A percentile compares a stretch with the other conserved stretches of the same genome.
These are phyloP conservation scores for Microstegium vimineum DNA, from an alignment of 176 grass and related monocot genomes.

Conservation along the genomic window DNA sequence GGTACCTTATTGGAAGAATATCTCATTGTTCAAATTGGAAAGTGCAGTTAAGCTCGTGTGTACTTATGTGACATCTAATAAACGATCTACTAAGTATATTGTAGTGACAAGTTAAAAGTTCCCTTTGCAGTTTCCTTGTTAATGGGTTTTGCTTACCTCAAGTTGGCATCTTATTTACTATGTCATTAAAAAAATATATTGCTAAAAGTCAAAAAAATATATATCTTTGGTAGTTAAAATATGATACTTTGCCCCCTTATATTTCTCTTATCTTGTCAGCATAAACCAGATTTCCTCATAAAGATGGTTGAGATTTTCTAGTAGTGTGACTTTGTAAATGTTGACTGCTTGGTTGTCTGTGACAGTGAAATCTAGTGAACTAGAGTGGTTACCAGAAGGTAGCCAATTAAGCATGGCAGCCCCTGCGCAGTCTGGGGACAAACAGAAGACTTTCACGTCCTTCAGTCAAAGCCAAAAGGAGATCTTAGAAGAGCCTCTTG, in stretches of 20 bases:
- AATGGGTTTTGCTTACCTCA: background rate
- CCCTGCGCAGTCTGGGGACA: slow-evolving; percentile 44
- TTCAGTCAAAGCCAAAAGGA: slow-evolving; percentile 65
- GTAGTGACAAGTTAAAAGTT: background rate
- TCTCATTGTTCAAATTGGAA: background rate
- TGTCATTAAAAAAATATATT: background rate
- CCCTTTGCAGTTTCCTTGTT: background rate
- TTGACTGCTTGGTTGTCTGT: slow-evolving; percentile 21
- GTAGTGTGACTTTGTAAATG: too few relatives aligned
- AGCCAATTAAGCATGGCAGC: slow-evolving; percentile 59
- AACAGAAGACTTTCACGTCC: slow-evolving; percentile 70
- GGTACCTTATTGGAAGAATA: background rate
- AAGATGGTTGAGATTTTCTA: too few relatives aligned
- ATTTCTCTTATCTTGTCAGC: background rate
- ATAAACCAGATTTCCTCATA: background rate
- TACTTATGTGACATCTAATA: background rate
- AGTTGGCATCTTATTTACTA: background rate
- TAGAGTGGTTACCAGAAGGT: slow-evolving; percentile 89
- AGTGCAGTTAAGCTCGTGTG: background rate
- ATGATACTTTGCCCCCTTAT: background rate
- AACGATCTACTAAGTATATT: background rate
- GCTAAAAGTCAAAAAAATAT: background rate
- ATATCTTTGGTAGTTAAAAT: background rate
- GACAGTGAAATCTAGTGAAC: slow-evolving; percentile 75
- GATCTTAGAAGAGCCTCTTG: slow-evolving; percentile 43